Conservation (phyloP, 2,329 filamentous ascomycete species). For the Fusarium dlaminii region DNA sequence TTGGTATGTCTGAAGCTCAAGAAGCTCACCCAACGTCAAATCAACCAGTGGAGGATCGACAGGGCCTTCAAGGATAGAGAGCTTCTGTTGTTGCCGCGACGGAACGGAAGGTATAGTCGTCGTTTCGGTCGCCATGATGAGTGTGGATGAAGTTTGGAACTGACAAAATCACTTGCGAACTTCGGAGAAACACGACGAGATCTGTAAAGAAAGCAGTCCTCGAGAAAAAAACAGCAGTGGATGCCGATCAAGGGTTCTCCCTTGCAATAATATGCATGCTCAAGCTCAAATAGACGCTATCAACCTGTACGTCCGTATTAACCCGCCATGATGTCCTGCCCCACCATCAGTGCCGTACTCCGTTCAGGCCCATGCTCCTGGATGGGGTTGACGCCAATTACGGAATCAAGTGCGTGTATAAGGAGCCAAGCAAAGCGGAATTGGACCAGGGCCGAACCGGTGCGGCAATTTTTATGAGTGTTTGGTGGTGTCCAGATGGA, state of each 20-base stretch:
- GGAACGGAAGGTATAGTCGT: conserved; percentile 44
- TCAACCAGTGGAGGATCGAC: conserved; percentile 75
- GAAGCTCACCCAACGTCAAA: conserved; percentile 75
- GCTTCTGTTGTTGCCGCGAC: conserved; percentile 48
- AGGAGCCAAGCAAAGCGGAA: conserved; percentile 6
- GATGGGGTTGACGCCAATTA: conserved; percentile 25
- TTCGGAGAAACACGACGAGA: background rate
- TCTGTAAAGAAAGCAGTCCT: background rate
- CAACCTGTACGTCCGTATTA: conserved; percentile 31
- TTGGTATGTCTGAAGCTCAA: conserved; percentile 74
- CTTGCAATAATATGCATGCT: conserved; percentile 27
- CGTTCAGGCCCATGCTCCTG: conserved; percentile 28
- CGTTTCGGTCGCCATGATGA: conserved; percentile 45
- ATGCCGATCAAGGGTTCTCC: conserved; percentile 17
- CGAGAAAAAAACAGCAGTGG: background rate
- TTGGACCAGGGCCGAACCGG: conserved; percentile 3
- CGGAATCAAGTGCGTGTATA: conserved; percentile 16
- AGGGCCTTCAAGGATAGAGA: conserved; percentile 73
- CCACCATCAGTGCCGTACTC: conserved; percentile 34
- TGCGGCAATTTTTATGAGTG: conserved; percentile 38
- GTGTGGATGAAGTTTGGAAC: background rate
- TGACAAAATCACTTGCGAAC: background rate
- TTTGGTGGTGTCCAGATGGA: background rate
- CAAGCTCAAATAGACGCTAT: conserved; percentile 26
- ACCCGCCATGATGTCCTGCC: conserved; percentile 33